phyloP scores from a whole-genome alignment of 164 flowering plant genomes.

The Tetrastigma voinierianum region DNA sequence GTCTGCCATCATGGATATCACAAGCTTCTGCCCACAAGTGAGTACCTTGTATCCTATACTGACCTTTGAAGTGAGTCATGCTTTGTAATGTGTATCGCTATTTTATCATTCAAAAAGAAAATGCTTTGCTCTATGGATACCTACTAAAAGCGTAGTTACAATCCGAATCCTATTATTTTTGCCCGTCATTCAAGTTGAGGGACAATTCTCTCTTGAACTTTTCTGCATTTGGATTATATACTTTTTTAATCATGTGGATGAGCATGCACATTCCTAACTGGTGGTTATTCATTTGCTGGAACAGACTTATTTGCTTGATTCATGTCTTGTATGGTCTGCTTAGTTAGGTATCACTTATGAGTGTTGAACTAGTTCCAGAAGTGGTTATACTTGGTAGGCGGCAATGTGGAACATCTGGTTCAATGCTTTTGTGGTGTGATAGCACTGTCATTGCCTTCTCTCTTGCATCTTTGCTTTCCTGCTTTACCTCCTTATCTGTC shows the following conservation, averaged over 20 bases:
- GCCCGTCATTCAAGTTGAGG: too few species aligned
- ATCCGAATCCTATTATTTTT: too few species aligned
- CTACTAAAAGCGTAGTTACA: too few species aligned
- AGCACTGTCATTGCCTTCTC: neutral
- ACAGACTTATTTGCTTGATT: neutral
- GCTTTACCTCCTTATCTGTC: neutral
- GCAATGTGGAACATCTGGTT: too few species aligned
- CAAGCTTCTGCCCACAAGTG: slow-evolving; percentile 97
- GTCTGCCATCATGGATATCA: slow-evolving; percentile 99
- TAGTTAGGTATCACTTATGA: neutral
- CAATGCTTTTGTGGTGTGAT: too few species aligned
- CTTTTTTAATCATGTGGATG: neutral
- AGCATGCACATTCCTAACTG: neutral
- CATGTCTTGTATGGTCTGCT: neutral
- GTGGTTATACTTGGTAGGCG: too few species aligned
- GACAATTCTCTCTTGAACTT: neutral
- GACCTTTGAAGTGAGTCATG: neutral
- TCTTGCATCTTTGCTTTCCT: neutral
- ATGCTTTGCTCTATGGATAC: too few species aligned
- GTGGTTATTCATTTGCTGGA: neutral
- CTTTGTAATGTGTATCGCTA: neutral
- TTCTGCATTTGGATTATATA: neutral
- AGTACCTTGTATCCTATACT: slow-evolving; percentile 22
- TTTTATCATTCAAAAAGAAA: too few species aligned
- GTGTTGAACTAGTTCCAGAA: neutral